Conservation (phyloP, 371 early-diverging fungal species). For the Actinomucor elegans region DNA sequence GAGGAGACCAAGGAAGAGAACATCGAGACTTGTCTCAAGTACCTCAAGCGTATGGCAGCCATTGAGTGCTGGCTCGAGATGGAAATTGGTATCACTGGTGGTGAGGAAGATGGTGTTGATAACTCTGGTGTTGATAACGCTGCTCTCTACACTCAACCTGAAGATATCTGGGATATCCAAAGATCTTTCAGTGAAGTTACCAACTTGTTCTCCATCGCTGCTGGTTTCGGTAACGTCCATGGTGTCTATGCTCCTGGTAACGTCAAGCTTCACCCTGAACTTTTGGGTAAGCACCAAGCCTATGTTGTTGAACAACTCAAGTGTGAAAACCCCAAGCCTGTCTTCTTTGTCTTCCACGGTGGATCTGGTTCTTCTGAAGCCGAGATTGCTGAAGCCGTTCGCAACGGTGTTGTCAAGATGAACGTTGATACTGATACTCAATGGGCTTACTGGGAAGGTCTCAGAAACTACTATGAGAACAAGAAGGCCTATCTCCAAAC, state of each 20-base stretch:
- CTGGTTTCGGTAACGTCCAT: slow-evolving; percentile 89
- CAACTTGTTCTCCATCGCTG: slow-evolving; percentile 86
- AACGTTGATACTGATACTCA: slow-evolving; percentile 86
- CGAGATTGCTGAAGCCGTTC: slow-evolving; percentile 83
- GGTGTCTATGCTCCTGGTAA: slow-evolving; percentile 94
- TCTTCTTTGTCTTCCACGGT: slow-evolving; percentile 94
- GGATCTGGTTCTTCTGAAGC: slow-evolving; percentile 84
- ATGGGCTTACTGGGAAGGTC: slow-evolving; percentile 81
- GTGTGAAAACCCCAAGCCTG: slow-evolving; percentile 65
- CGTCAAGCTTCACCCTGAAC: slow-evolving; percentile 85
- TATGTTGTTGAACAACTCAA: slow-evolving; percentile 72
- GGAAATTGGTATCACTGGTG: slow-evolving; percentile 96
- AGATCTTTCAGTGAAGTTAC: slow-evolving; percentile 74
- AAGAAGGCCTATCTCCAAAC: slow-evolving; percentile 79
- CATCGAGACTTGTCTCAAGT: slow-evolving; percentile 83
- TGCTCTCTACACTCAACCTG: slow-evolving; percentile 87
- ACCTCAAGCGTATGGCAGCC: slow-evolving; percentile 84
- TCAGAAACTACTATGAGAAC: slow-evolving; percentile 68
- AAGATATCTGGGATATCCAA: slow-evolving; percentile 92
- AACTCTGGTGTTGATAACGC: slow-evolving; percentile 87
- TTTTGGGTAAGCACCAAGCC: slow-evolving; percentile 85
- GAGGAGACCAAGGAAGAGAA: slow-evolving; percentile 90
- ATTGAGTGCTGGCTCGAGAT: slow-evolving; percentile 87
- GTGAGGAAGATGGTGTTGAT: slow-evolving; percentile 95
- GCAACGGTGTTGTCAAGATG: slow-evolving; percentile 91